phyloP scores from a whole-genome alignment of 2,329 filamentous ascomycete species.

The Intubia oerlemansii region DNA sequence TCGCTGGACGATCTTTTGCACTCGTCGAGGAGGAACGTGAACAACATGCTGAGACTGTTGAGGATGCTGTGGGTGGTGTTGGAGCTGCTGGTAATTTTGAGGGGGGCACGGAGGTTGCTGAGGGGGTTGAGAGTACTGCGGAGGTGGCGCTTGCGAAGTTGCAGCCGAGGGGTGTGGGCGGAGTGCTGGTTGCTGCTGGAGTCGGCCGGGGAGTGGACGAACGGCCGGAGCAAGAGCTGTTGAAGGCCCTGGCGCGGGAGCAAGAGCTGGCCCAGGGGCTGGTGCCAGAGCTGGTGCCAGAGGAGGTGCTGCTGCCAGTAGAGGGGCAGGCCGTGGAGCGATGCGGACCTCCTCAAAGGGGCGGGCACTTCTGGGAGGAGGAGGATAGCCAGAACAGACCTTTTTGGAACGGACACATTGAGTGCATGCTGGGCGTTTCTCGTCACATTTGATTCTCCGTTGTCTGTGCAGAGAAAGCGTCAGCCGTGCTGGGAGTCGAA shows the following conservation, averaged over 20 bases:
- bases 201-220: not conserved
- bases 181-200: not conserved
- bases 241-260: not conserved
- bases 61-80: too few species aligned
- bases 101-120: too few species aligned
- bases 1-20: slow-evolving; percentile 6
- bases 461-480: slow-evolving; percentile 19
- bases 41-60: too few species aligned
- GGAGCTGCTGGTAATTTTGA: too few species aligned
- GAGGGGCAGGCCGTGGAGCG: slow-evolving; percentile 21
- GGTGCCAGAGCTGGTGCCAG: slow-evolving; percentile 3
- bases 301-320: too few species aligned
- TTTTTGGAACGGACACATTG: slow-evolving; percentile 39
- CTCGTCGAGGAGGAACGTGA: slow-evolving; percentile 3
- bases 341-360: slow-evolving; percentile 26
- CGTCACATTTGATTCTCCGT: slow-evolving; percentile 45
- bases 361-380: slow-evolving; percentile 25
- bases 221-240: not conserved
- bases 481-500: not conserved
- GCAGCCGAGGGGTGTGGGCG: too few species aligned
- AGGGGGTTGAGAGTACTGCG: too few species aligned
- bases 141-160: too few species aligned
- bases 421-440: slow-evolving; percentile 35
- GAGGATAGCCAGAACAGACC: slow-evolving; percentile 39
- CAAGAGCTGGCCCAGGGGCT: not conserved